Conservation (phyloP, 1,284 basidiomycete genomes). For the Apiotrichum laibachii region DNA sequence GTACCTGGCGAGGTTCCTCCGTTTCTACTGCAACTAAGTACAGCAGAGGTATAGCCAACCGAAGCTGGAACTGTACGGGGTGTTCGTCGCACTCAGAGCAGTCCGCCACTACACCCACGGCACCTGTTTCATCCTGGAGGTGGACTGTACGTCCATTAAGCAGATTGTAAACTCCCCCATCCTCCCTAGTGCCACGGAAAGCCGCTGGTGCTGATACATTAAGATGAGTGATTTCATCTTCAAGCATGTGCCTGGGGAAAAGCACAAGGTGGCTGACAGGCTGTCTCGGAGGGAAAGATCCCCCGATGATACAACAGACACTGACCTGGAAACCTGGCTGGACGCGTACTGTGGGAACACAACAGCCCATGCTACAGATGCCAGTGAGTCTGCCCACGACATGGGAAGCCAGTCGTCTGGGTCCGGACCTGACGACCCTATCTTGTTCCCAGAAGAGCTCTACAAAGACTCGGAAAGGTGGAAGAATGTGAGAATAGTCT, state of each 20-base stretch:
- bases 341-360: background rate
- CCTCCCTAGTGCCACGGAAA: conserved; percentile 7
- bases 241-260: conserved; percentile 1
- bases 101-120: conserved; percentile 6
- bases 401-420: no score
- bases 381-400: no score
- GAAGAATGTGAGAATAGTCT: no score
- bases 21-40: conserved; percentile 13
- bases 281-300: background rate
- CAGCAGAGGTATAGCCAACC: conserved; percentile 17
- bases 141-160: conserved; percentile 7
- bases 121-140: conserved; percentile 8
- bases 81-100: conserved; percentile 6
- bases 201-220: conserved; percentile 16
- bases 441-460: no score
- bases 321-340: conserved; percentile 10
- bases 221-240: conserved; percentile 9
- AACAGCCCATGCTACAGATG: no score
- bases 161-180: conserved; percentile 11
- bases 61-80: conserved; percentile 14
- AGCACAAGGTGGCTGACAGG: conserved; percentile 8
- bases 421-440: no score
- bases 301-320: background rate
- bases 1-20: conserved; percentile 8
- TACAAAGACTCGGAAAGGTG: no score